Evolutionary conservation across 2,329 filamentous ascomycete genomes (phyloP).

Genomic region (Venturia nashicola): DNA sequence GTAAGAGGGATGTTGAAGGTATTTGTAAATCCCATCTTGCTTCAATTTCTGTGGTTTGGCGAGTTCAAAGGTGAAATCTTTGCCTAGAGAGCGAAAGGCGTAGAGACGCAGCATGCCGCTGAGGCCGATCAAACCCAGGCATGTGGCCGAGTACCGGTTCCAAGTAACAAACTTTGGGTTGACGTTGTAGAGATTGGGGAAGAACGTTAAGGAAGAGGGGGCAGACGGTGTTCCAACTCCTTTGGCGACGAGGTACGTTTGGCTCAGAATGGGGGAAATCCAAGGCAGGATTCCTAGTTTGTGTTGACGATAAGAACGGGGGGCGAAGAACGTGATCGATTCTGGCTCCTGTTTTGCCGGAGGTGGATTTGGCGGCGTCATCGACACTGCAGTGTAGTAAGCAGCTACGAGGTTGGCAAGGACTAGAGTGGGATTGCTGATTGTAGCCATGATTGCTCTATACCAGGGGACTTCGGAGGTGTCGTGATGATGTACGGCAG

Average conservation of each 20-base stretch:
- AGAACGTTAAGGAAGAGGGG: not conserved
- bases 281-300: too few relatives aligned
- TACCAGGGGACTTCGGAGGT: not conserved
- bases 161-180: constrained; percentile 4
- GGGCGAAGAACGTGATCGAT: not conserved
- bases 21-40: constrained; percentile 36
- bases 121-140: not conserved
- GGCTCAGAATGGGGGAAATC: not conserved
- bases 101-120: constrained; percentile 18
- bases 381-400: not conserved
- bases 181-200: not conserved
- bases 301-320: not conserved
- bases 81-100: constrained; percentile 35
- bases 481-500: not conserved
- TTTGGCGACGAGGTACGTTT: not conserved
- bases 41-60: constrained; percentile 32
- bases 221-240: not conserved
- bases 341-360: not conserved
- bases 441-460: not conserved
- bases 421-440: not conserved
- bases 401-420: not conserved
- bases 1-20: constrained; percentile 43
- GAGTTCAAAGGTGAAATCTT: constrained; percentile 42
- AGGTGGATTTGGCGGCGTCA: not conserved
- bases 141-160: not conserved